Percentiles rank a stretch among this genome's conserved stretches.
These are phyloP conservation scores for Acidiella bohemica DNA, from an alignment of 495 filamentous ascomycete species.

Conservation along the genomic window DNA sequence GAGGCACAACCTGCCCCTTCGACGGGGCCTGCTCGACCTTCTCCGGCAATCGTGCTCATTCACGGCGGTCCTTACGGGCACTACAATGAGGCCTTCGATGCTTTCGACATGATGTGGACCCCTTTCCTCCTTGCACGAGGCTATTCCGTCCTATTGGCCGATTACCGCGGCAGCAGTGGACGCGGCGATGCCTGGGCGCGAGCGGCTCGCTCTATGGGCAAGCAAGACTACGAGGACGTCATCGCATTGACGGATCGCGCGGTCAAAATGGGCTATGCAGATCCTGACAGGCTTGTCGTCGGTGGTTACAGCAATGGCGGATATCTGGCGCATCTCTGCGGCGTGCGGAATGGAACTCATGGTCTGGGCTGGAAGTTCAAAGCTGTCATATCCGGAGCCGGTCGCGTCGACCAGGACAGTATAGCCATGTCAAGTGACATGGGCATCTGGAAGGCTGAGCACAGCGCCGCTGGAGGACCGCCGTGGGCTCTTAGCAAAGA, in stretches of 20 bases:
- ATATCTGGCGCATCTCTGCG: slow-evolving; percentile 18
- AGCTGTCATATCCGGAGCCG: slow-evolving; percentile 10
- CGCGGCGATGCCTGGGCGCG: slow-evolving; percentile 25
- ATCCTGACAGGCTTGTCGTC: slow-evolving; percentile 22
- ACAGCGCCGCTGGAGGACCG: not conserved
- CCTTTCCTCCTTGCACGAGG: slow-evolving; percentile 23
- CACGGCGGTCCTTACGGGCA: slow-evolving; percentile 28
- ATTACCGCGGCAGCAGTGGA: slow-evolving; percentile 27
- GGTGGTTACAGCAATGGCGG: slow-evolving; percentile 28
- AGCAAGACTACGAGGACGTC: slow-evolving; percentile 28
- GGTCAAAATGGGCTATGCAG: slow-evolving; percentile 21
- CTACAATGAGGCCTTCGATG: slow-evolving; percentile 22
- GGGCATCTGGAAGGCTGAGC: slow-evolving; percentile 6
- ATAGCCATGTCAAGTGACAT: slow-evolving; percentile 8
- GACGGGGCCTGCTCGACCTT: slow-evolving; percentile 8
- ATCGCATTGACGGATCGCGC: slow-evolving; percentile 22
- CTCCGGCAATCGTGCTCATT: slow-evolving; percentile 25
- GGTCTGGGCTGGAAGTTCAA: slow-evolving; percentile 12
- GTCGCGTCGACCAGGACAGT: slow-evolving; percentile 4
- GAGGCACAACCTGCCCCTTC: slow-evolving; percentile 2
- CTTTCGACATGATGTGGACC: slow-evolving; percentile 20
- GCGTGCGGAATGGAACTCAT: slow-evolving; percentile 12
- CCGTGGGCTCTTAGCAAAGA: not conserved
- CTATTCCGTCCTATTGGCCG: slow-evolving; percentile 25
- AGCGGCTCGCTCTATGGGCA: slow-evolving; percentile 19